Evolutionary conservation across 73 alveolate genomes (phyloP).

Genomic region (Blepharisma stoltei): DNA sequence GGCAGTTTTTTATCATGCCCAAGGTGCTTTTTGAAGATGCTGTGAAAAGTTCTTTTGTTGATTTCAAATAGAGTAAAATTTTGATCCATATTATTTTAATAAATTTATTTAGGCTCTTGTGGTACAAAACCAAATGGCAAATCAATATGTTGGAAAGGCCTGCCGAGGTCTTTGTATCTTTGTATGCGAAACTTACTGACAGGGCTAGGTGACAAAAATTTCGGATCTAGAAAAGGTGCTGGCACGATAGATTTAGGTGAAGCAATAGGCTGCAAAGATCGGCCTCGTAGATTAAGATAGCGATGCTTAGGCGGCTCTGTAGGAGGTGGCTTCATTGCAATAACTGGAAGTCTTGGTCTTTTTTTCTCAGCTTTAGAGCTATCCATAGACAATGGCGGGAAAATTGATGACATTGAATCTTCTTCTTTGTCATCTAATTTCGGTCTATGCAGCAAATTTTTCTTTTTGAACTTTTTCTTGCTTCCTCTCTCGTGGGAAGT

Average conservation of each 20-base stretch:
- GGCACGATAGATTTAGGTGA: neutral
- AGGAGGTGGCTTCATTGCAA: neutral
- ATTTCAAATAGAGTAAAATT: no score
- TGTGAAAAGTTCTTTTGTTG: no score
- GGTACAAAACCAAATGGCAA: no score
- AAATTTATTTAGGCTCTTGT: no score
- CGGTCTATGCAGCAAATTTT: neutral
- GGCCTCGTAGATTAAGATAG: neutral
- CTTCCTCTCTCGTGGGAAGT: neutral
- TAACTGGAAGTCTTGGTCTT: slow-evolving; percentile 16
- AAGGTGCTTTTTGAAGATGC: no score
- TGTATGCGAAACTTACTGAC: slow-evolving; percentile 1
- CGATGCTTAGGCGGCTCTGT: slow-evolving; percentile 13
- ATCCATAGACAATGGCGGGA: slow-evolving; percentile 16
- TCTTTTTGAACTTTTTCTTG: neutral
- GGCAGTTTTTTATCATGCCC: no score
- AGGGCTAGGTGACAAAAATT: neutral
- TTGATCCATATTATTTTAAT: no score
- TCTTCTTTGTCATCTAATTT: neutral
- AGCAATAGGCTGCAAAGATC: slow-evolving; percentile 20
- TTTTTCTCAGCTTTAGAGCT: neutral
- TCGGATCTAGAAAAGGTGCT: neutral
- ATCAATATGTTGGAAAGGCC: neutral
- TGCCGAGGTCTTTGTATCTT: slow-evolving; percentile 15
- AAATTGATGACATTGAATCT: slow-evolving; percentile 18